phyloP scores from a whole-genome alignment of 2,329 filamentous ascomycete species.

The Fusarium oxysporum region DNA sequence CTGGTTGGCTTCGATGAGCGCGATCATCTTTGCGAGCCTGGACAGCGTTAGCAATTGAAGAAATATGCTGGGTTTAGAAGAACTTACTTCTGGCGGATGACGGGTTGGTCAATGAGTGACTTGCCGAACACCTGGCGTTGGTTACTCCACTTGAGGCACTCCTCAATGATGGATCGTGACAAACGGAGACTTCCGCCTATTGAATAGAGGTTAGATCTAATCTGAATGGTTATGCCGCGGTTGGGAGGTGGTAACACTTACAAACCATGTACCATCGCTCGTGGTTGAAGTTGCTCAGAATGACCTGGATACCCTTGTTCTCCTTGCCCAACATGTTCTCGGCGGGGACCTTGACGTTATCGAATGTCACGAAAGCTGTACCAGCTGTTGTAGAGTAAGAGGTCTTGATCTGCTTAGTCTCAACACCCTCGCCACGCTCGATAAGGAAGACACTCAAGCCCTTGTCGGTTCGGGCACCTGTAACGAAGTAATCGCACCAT shows the following conservation, averaged over 20 bases:
- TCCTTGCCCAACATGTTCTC: conserved; percentile 83
- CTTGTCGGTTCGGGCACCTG: conserved; percentile 81
- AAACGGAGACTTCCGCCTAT: conserved; percentile 69
- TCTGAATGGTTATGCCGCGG: neutral
- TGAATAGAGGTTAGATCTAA: conserved; percentile 6
- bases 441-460: conserved; percentile 83
- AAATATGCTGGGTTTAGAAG: neutral
- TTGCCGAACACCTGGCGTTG: conserved; percentile 88
- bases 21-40: conserved; percentile 87
- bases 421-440: conserved; percentile 77
- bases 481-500: conserved; percentile 86
- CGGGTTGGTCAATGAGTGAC: conserved; percentile 83
- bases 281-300: conserved; percentile 90
- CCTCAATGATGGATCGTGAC: conserved; percentile 78
- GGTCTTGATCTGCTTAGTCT: conserved; percentile 83
- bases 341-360: conserved; percentile 87
- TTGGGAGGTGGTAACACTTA: conserved; percentile 48
- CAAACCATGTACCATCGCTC: conserved; percentile 83
- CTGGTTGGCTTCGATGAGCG: conserved; percentile 83
- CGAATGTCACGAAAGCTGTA: conserved; percentile 83
- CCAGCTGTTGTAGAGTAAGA: conserved; percentile 83
- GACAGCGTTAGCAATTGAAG: neutral
- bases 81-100: conserved; percentile 80
- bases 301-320: conserved; percentile 86
- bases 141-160: conserved; percentile 89